These are phyloP conservation scores for Lasiosphaeris hirsuta DNA, from an alignment of 495 filamentous ascomycete genomes.

Conservation along the genomic window DNA sequence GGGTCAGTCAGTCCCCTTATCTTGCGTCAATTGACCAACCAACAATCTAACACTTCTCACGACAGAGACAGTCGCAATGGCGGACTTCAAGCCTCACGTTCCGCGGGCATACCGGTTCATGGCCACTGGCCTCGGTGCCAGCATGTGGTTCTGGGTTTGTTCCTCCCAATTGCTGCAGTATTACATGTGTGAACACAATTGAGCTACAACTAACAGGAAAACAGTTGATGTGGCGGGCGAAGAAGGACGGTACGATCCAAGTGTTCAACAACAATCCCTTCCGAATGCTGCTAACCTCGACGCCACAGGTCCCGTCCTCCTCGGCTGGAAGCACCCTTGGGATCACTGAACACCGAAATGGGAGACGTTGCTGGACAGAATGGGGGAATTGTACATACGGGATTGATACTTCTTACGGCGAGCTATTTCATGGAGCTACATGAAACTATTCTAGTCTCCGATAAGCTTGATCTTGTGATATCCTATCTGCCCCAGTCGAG, in stretches of 20 bases:
- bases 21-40: neutral
- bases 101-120: slow-evolving; percentile 72
- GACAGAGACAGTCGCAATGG: slow-evolving; percentile 26
- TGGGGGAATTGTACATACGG: slow-evolving; percentile 21
- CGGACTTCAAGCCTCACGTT: slow-evolving; percentile 22
- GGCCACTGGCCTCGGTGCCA: slow-evolving; percentile 82
- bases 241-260: slow-evolving; percentile 67
- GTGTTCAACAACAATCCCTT: neutral
- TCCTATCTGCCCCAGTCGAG: too few species aligned
- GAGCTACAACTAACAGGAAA: slow-evolving; percentile 13
- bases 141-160: slow-evolving; percentile 99
- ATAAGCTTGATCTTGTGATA: neutral
- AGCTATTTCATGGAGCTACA: neutral
- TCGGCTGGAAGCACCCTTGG: slow-evolving; percentile 98
- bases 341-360: slow-evolving; percentile 64
- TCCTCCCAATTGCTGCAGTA: neutral
- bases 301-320: slow-evolving; percentile 59
- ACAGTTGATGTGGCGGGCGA: slow-evolving; percentile 91
- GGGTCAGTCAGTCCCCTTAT: neutral
- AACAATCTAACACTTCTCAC: slow-evolving; percentile 3
- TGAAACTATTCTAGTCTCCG: neutral
- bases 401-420: neutral
- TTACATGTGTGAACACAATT: neutral
- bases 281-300: slow-evolving; percentile 24
- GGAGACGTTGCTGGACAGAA: neutral